Percentiles rank a stretch among this genome's conserved stretches.
Evolutionary conservation across 2,329 filamentous ascomycete genomes (phyloP).

Genomic region (Hypoxylon sp.): DNA sequence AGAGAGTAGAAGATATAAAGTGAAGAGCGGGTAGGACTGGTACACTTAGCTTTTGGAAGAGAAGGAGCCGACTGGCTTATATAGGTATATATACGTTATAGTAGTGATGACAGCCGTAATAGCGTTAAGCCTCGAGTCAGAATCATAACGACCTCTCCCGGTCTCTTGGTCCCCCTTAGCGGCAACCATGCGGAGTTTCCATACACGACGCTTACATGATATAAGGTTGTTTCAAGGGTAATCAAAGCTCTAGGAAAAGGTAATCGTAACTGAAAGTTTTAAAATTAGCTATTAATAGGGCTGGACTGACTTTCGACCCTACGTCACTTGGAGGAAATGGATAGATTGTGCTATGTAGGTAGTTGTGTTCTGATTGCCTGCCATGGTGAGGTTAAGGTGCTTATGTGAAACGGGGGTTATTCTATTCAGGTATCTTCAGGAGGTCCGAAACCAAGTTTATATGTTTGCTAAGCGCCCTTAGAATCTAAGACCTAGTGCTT

Average conservation of each 20-base stretch:
- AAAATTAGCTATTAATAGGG: constrained; percentile 25
- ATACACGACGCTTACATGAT: constrained; percentile 13
- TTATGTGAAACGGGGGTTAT: not conserved
- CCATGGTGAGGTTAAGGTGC: not conserved
- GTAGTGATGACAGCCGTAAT: not conserved
- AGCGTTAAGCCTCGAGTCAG: not conserved
- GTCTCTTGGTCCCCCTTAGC: not conserved
- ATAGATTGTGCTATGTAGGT: too few species aligned
- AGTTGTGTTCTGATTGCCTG: not conserved
- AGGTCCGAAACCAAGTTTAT: not conserved
- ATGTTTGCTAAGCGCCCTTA: not conserved
- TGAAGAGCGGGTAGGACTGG: not conserved
- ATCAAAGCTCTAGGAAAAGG: not conserved
- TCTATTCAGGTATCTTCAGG: not conserved
- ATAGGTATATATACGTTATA: not conserved
- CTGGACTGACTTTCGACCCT: not conserved
- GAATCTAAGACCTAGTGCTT: not conserved
- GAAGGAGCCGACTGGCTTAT: too few species aligned
- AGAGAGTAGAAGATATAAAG: not conserved
- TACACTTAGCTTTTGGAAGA: not conserved
- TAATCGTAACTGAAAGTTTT: constrained; percentile 22
- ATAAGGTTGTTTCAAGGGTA: constrained; percentile 27
- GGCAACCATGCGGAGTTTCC: constrained; percentile 5
- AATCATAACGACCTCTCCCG: not conserved
- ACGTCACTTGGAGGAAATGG: not conserved